Conservation (phyloP, 2,329 filamentous ascomycete species). For the Fusarium nurragi region DNA sequence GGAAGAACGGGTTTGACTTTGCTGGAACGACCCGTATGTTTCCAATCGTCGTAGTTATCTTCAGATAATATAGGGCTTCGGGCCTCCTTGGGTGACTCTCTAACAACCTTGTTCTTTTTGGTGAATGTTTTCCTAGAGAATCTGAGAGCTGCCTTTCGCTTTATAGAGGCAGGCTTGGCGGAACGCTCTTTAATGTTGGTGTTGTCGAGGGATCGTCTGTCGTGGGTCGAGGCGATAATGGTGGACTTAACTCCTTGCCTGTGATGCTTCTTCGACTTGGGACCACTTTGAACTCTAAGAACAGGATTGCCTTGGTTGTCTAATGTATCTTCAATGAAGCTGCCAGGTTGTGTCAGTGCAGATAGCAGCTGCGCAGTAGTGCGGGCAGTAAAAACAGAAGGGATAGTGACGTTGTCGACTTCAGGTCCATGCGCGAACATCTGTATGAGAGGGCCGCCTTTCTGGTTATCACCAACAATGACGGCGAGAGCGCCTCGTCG, state of each 20-base stretch:
- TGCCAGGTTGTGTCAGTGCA: constrained; percentile 79
- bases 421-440: constrained; percentile 96
- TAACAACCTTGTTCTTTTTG: constrained; percentile 13
- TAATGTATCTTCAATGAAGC: constrained; percentile 67
- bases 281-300: constrained; percentile 62
- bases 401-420: constrained; percentile 93
- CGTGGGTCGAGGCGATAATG: constrained; percentile 14
- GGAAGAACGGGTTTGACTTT: constrained; percentile 17
- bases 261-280: constrained; percentile 45
- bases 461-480: constrained; percentile 93
- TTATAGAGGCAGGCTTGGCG: constrained; percentile 7
- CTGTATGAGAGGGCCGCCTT: constrained; percentile 87
- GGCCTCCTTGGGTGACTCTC: constrained; percentile 14
- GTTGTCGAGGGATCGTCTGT: constrained; percentile 23
- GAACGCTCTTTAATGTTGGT: constrained; percentile 11
- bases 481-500: constrained; percentile 86
- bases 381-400: constrained; percentile 92
- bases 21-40: neutral
- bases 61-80: constrained; percentile 32
- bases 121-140: constrained; percentile 10
- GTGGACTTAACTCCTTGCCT: constrained; percentile 17
- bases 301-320: constrained; percentile 68
- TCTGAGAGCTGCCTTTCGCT: constrained; percentile 18
- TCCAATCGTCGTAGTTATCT: constrained; percentile 23
- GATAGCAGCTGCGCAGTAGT: constrained; percentile 94